phyloP scores from a whole-genome alignment of 202 grass and related monocot genomes.

The Digitaria exilis region DNA sequence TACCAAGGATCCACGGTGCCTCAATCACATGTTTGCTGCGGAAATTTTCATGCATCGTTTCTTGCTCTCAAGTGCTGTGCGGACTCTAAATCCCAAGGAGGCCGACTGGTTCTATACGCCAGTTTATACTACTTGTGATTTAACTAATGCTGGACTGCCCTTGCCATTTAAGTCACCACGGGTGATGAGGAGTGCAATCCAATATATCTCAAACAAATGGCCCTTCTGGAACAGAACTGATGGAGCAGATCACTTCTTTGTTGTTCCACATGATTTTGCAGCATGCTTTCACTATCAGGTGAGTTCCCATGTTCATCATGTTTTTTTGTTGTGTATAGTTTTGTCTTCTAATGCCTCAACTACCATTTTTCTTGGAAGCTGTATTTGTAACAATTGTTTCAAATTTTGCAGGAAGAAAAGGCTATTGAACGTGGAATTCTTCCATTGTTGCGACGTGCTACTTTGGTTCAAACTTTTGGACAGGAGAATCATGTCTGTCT shows the following conservation, averaged over 20 bases:
- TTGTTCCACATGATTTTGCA: slow-evolving; percentile 93
- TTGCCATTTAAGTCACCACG: slow-evolving; percentile 95
- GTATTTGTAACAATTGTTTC: neutral
- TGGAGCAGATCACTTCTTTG: slow-evolving; percentile 93
- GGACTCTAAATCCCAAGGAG: slow-evolving; percentile 92
- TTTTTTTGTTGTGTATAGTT: slow-evolving; percentile 3
- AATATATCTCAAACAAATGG: slow-evolving; percentile 91
- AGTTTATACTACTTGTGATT: slow-evolving; percentile 93
- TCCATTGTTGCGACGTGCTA: slow-evolving; percentile 67
- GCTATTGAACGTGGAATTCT: slow-evolving; percentile 92
- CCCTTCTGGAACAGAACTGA: slow-evolving; percentile 94
- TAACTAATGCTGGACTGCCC: slow-evolving; percentile 89
- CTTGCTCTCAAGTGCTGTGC: slow-evolving; percentile 78
- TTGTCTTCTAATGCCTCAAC: neutral
- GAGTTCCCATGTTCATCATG: slow-evolving; percentile 2
- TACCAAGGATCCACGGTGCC: slow-evolving; percentile 82
- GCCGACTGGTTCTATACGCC: slow-evolving; percentile 97
- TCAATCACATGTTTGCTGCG: slow-evolving; percentile 97
- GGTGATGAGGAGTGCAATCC: slow-evolving; percentile 96
- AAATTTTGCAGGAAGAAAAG: slow-evolving; percentile 71
- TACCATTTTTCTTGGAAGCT: neutral
- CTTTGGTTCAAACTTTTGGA: slow-evolving; percentile 93
- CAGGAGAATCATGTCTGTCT: slow-evolving; percentile 96
- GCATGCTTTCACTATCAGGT: slow-evolving; percentile 99
- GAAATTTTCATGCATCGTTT: slow-evolving; percentile 98